A percentile compares a stretch with the other conserved stretches of the same genome.
Conservation (phyloP, 2,329 filamentous ascomycete species). For the Ustulina deusta region DNA sequence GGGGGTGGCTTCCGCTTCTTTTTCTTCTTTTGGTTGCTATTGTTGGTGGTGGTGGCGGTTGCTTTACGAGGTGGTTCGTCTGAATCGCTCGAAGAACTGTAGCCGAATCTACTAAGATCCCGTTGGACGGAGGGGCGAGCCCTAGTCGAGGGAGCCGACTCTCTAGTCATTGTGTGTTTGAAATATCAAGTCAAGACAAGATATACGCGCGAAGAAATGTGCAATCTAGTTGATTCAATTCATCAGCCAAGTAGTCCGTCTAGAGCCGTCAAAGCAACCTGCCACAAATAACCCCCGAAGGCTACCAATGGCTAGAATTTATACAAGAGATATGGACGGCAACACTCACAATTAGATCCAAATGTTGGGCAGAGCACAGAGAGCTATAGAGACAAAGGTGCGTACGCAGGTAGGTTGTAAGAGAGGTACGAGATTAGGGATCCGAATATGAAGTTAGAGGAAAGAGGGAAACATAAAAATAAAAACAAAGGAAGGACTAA, state of each 20-base stretch:
- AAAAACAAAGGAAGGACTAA: constrained; percentile 15
- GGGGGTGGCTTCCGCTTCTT: constrained; percentile 70
- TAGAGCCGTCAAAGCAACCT: neutral
- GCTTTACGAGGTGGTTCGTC: constrained; percentile 57
- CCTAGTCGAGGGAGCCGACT: constrained; percentile 25
- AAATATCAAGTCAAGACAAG: neutral
- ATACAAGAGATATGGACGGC: neutral
- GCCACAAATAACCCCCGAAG: neutral
- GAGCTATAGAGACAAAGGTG: neutral
- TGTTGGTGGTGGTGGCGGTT: constrained; percentile 47
- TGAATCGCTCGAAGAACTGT: constrained; percentile 64
- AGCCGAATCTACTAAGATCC: constrained; percentile 54
- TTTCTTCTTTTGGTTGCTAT: constrained; percentile 65
- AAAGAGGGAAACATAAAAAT: constrained; percentile 1
- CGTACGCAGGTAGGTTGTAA: neutral
- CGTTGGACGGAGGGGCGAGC: constrained; percentile 35
- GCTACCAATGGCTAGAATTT: neutral
- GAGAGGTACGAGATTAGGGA: constrained; percentile 1
- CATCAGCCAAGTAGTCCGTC: constrained; percentile 3
- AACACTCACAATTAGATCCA: constrained; percentile 10
- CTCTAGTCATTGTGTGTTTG: constrained; percentile 27
- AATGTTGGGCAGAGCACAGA: neutral
- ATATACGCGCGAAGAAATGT: neutral
- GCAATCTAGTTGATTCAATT: constrained; percentile 5
- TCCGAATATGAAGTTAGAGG: constrained; percentile 3